Conservation (phyloP, 2,329 filamentous ascomycete genomes). For the Aureobasidium lini region DNA sequence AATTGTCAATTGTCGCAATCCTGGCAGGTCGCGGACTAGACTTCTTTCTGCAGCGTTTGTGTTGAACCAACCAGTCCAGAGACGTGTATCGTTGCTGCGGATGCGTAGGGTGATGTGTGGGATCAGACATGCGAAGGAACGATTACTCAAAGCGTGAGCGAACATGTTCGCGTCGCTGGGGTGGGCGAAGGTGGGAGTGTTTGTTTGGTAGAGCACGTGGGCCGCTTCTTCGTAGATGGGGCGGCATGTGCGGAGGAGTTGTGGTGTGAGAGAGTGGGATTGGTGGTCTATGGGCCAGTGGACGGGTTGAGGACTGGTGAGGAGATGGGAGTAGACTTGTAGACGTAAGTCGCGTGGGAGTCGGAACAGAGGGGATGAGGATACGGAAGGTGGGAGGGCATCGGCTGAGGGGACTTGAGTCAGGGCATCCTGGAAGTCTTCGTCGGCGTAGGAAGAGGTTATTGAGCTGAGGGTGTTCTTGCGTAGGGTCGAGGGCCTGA, state of each 20-base stretch:
- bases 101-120: conserved; percentile 25
- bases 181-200: conserved; percentile 29
- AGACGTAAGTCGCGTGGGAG: conserved; percentile 31
- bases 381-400: conserved; percentile 20
- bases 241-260: conserved; percentile 26
- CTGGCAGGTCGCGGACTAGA: conserved; percentile 27
- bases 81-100: conserved; percentile 26
- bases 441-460: conserved; percentile 2
- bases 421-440: conserved; percentile 19
- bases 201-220: conserved; percentile 29
- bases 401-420: conserved; percentile 2
- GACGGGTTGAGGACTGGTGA: conserved; percentile 22
- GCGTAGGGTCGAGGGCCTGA: conserved; percentile 15
- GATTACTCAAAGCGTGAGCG: conserved; percentile 24
- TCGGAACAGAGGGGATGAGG: conserved; percentile 25
- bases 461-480: conserved; percentile 20
- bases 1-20: conserved; percentile 24
- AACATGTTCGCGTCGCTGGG: conserved; percentile 33
- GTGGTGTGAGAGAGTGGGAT: conserved; percentile 21
- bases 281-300: conserved; percentile 23
- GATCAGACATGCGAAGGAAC: conserved; percentile 15
- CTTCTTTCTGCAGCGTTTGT: conserved; percentile 23
- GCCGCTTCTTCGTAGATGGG: conserved; percentile 27
- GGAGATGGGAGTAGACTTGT: conserved; percentile 26
- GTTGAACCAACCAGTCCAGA: conserved; percentile 32